A percentile compares a stretch with the other conserved stretches of the same genome.
These are phyloP conservation scores for Pythium plurisporium DNA, from an alignment of 352 stramenopile genomes.

Conservation along the genomic window DNA sequence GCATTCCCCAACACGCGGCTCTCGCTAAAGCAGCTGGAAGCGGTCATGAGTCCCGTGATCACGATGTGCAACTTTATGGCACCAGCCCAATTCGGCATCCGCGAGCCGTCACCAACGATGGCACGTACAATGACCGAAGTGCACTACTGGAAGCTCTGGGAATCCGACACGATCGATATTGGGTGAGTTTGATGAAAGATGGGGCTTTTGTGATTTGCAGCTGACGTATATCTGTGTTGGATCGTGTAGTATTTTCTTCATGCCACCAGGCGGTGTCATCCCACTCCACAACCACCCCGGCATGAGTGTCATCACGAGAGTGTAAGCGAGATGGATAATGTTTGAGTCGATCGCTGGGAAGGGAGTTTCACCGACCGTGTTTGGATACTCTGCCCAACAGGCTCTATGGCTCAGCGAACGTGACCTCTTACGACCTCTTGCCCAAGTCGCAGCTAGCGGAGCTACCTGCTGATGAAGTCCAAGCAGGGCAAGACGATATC, in stretches of 20 bases:
- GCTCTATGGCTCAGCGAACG: slow-evolving; percentile 67
- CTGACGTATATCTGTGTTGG: not conserved
- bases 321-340: slow-evolving; percentile 35
- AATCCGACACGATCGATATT: slow-evolving; percentile 80
- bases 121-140: slow-evolving; percentile 70
- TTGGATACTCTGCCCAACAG: slow-evolving; percentile 18
- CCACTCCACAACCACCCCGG: slow-evolving; percentile 78
- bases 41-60: slow-evolving; percentile 56
- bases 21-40: slow-evolving; percentile 70
- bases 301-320: slow-evolving; percentile 81
- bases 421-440: slow-evolving; percentile 72
- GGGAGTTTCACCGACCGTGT: too few relatives aligned
- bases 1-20: slow-evolving; percentile 68
- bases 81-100: slow-evolving; percentile 68
- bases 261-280: slow-evolving; percentile 71
- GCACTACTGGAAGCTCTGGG: slow-evolving; percentile 85
- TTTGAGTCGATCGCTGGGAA: too few relatives aligned
- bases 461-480: slow-evolving; percentile 16
- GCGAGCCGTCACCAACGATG: slow-evolving; percentile 58
- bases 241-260: slow-evolving; percentile 70
- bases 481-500: slow-evolving; percentile 33
- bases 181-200: slow-evolving; percentile 28
- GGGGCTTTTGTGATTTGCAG: not conserved
- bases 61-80: slow-evolving; percentile 48
- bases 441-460: slow-evolving; percentile 34